These are phyloP conservation scores for Capronia epimyces DNA, from an alignment of 2,329 filamentous ascomycete genomes.

Conservation along the genomic window DNA sequence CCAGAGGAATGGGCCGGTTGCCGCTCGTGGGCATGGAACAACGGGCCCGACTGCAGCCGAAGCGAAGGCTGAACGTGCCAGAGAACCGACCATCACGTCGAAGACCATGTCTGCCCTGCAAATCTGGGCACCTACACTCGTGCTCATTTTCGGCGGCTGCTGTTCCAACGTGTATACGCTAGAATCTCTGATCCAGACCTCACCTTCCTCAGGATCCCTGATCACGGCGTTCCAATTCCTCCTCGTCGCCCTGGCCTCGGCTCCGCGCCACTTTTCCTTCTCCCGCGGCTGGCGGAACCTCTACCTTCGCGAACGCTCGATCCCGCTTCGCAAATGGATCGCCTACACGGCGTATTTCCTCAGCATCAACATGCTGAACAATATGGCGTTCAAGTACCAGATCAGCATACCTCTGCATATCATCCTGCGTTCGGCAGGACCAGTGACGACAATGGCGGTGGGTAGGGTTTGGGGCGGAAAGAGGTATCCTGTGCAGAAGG, in stretches of 20 bases:
- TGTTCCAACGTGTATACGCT: slow-evolving; percentile 96
- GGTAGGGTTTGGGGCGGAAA: slow-evolving; percentile 76
- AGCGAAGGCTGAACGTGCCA: background rate
- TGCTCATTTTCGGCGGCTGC: slow-evolving; percentile 89
- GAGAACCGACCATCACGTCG: background rate
- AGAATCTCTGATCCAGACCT: slow-evolving; percentile 87
- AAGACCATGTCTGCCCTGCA: slow-evolving; percentile 14
- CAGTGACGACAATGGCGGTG: slow-evolving; percentile 90
- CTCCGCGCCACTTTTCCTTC: slow-evolving; percentile 65
- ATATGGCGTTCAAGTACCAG: slow-evolving; percentile 93
- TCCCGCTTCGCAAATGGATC: slow-evolving; percentile 79
- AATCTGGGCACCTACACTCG: slow-evolving; percentile 53
- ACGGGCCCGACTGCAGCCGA: background rate
- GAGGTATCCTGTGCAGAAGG: slow-evolving; percentile 71
- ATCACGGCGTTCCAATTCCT: slow-evolving; percentile 86
- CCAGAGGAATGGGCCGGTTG: background rate
- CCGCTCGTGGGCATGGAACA: background rate
- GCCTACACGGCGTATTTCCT: slow-evolving; percentile 89
- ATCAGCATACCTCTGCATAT: slow-evolving; percentile 97
- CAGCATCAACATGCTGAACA: slow-evolving; percentile 90
- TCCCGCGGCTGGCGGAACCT: slow-evolving; percentile 54
- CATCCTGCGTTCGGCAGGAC: slow-evolving; percentile 88
- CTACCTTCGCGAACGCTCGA: slow-evolving; percentile 69
- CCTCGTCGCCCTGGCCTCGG: slow-evolving; percentile 73
- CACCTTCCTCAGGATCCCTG: slow-evolving; percentile 75